phyloP scores from a whole-genome alignment of 495 filamentous ascomycete genomes.

The Penicillium samsonianum region DNA sequence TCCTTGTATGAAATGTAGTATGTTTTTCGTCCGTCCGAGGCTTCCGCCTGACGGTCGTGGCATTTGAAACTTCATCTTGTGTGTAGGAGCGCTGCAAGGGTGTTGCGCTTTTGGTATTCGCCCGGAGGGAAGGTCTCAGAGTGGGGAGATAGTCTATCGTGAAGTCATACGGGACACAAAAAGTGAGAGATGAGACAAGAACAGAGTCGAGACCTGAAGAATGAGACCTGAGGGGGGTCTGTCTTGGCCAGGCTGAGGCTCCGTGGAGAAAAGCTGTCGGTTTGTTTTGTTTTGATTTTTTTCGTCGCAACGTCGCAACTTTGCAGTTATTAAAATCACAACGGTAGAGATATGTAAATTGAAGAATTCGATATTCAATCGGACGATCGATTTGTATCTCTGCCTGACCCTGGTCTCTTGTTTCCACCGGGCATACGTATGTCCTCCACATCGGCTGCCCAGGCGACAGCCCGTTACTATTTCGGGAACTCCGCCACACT shows the following conservation, averaged over 20 bases:
- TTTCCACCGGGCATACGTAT: background rate
- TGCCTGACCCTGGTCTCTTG: background rate
- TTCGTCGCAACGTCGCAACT: background rate
- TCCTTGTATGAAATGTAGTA: constrained; percentile 58
- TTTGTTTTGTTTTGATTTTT: constrained; percentile 6
- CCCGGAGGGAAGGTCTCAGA: constrained; percentile 14
- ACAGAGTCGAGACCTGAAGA: constrained; percentile 5
- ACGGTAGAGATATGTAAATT: constrained; percentile 13
- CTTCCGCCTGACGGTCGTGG: constrained; percentile 38
- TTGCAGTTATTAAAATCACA: background rate
- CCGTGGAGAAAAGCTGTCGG: background rate
- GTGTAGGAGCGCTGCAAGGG: constrained; percentile 25
- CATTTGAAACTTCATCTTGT: constrained; percentile 36
- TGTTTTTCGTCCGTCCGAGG: constrained; percentile 49
- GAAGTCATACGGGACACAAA: constrained; percentile 5
- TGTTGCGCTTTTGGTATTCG: constrained; percentile 18
- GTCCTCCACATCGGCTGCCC: constrained; percentile 17
- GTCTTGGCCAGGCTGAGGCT: constrained; percentile 3
- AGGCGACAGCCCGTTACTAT: constrained; percentile 37
- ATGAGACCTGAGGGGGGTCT: background rate
- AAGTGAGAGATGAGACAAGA: constrained; percentile 6
- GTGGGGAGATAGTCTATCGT: constrained; percentile 9
- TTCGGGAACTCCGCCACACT: constrained; percentile 32
- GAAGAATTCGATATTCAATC: background rate
- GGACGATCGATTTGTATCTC: background rate